Base-by-base conservation (phyloP, 345 rosid genomes). In the Punica granatum region DNA sequence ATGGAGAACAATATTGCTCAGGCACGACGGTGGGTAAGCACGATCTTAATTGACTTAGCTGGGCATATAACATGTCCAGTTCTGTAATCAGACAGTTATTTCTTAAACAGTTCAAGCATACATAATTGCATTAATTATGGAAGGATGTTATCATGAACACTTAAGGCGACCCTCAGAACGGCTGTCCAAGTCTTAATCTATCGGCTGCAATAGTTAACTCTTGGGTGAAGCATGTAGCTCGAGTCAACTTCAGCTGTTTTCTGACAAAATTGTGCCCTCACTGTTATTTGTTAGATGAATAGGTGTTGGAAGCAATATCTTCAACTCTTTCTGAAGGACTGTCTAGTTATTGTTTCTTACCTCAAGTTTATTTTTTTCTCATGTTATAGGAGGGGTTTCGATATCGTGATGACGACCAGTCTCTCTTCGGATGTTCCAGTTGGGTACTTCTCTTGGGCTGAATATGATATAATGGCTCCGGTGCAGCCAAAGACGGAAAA, bases 11-110 rank as follows among this genome's bases (percentile, higher is more conserved):
- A 83, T 79, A 68, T 94, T 49, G 85, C 67, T 32, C 75, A 68
- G 43, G 96, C 99, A 84, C 88, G 96, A 86, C 86, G 99, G 99
- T 94, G 95, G 95, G 97, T 94, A 89, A 91, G 96, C 91, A 86
- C 88, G 69, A 70, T 77, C 82, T 74, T 46, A 66, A 63, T 77
- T 75, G 66, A 68, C 80, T 74, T 77, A 64, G 39, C 49, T 63
- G 64, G 61, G 26, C 19, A 13, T 30, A 26, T 30, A 16, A 56
- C 61, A 6, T 28, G 34, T 28, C 34, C 0, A 28, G 26, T 56
- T 7, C 34, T 18, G 1, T 13, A 12, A 37, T 44, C 19, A 13
- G 21, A 16, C 13, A 18, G 49, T 44, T 37, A 0, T 44, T 10
- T 10, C 2, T 44, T 8, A 44, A 51, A 18, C 6, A 48, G 8